Base-by-base conservation (phyloP, 331 rosid genomes). In the Cydonia oblonga region DNA sequence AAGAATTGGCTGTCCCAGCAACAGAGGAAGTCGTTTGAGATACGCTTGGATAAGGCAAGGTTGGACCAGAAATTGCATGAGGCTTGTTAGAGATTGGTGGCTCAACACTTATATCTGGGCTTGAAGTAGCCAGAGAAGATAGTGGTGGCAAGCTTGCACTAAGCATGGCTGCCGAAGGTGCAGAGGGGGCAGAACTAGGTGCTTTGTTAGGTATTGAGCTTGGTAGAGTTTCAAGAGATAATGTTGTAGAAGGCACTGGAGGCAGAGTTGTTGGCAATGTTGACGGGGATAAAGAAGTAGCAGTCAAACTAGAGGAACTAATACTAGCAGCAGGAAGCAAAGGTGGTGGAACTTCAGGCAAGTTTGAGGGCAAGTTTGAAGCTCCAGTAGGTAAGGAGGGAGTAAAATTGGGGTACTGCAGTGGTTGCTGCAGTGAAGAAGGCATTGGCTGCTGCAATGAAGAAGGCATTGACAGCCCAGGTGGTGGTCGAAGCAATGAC, bases 401-500 rank as follows among this genome's bases (percentile, higher is more conserved):
- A 33, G 72, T 88, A 71, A 82, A 85, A 66, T 77, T 88, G 23
- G 95, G 85, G 81, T 76, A 90, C 64, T 84, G 97, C 86, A 92
- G 74, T 18, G 92, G 86, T 77, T 79, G 96, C 84, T 86, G 96
- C 84, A 90, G 33, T 2, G 96, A 81, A 69, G 95, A 76, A 76
- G 97, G 88, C 86, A 92, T 78, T 6, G 92, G n/a, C n/a, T 79
- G 96, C 84, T 86, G 96, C 84, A 90, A 28, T 2, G 96, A 81
- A 69, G 95, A 76, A 76, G 97, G 88, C 86, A 92, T 78, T 6
- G 92, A 57, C 73, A 92, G 78, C 71, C 96, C 96, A n/a, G 85
- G 90, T 32, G 96, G 96, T 4, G 96, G 92, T 63, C 86, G 86
- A 71, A 92, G 86, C 79, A 92, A 69, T 44, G 96, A 49, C 54